Conservation (phyloP, 768 basidiomycete species). For the Cubamyces sp. region DNA sequence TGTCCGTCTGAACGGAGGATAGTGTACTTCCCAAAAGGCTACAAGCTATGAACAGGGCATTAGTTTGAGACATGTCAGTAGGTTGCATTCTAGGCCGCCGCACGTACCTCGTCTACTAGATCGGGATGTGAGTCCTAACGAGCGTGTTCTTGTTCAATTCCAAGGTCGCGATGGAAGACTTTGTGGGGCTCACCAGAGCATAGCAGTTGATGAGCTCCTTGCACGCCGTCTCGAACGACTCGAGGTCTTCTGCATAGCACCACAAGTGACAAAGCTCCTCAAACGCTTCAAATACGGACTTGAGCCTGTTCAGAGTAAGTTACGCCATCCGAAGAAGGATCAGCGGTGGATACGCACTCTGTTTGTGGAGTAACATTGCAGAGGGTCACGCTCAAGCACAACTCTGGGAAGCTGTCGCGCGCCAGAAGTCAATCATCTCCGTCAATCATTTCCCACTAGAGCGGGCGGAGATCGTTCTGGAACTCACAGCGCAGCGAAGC, state of each 20-base stretch:
- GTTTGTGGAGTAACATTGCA: constrained; percentile 69
- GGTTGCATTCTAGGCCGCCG: neutral
- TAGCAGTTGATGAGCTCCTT: constrained; percentile 61
- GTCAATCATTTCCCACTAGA: neutral
- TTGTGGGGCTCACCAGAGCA: constrained; percentile 50
- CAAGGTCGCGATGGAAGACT: neutral
- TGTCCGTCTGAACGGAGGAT: constrained; percentile 57
- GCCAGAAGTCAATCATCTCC: neutral
- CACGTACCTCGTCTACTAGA: constrained; percentile 65
- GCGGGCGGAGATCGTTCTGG: neutral
- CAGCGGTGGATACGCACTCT: constrained; percentile 51
- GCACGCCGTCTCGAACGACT: constrained; percentile 66
- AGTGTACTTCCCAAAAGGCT: constrained; percentile 60
- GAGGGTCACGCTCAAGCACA: constrained; percentile 67
- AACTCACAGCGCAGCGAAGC: constrained; percentile 67
- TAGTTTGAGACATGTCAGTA: neutral
- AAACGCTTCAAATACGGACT: constrained; percentile 62
- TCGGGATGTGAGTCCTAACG: constrained; percentile 56
- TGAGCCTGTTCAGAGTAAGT: constrained; percentile 44
- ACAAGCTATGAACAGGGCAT: constrained; percentile 52
- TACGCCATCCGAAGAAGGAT: neutral
- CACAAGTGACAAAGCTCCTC: constrained; percentile 66
- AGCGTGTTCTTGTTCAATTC: neutral
- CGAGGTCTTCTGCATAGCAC: constrained; percentile 68
- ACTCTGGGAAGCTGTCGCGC: constrained; percentile 65